These are phyloP conservation scores for Leccinum longicurvipes DNA, from an alignment of 768 basidiomycete genomes.

Conservation along the genomic window DNA sequence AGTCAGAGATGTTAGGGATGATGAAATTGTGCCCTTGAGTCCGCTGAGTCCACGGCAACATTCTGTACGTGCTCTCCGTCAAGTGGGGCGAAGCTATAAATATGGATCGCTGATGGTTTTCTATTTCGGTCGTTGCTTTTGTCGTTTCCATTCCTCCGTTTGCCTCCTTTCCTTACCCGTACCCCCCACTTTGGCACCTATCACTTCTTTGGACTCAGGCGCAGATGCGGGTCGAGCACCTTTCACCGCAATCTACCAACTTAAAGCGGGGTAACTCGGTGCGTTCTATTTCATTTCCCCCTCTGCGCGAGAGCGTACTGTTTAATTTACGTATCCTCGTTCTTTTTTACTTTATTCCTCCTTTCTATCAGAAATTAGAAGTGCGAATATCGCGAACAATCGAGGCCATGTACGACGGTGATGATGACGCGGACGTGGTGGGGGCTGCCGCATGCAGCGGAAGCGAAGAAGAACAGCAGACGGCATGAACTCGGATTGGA, in stretches of 20 bases:
- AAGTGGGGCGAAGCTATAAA: background rate
- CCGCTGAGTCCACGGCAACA: background rate
- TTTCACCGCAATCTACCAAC: background rate
- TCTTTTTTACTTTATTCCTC: background rate
- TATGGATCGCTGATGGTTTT: background rate
- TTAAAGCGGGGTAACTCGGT: slow-evolving; percentile 7
- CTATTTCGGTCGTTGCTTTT: background rate
- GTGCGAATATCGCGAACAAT: slow-evolving; percentile 18
- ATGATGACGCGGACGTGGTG: background rate
- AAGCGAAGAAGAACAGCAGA: slow-evolving; percentile 20
- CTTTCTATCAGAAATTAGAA: background rate
- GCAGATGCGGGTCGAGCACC: background rate
- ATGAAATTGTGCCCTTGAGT: background rate
- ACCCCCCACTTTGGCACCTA: background rate
- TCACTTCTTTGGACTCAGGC: background rate
- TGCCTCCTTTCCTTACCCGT: background rate
- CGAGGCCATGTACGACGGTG: slow-evolving; percentile 13
- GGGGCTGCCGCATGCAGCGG: background rate
- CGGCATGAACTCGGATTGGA: slow-evolving; percentile 7
- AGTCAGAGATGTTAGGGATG: background rate
- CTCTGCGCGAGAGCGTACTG: background rate
- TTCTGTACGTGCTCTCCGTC: background rate
- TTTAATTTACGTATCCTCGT: background rate
- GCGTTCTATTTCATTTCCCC: background rate
- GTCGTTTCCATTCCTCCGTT: background rate